Conservation (phyloP, 371 early-diverging fungal species). For the Sporodiniella umbellata region DNA sequence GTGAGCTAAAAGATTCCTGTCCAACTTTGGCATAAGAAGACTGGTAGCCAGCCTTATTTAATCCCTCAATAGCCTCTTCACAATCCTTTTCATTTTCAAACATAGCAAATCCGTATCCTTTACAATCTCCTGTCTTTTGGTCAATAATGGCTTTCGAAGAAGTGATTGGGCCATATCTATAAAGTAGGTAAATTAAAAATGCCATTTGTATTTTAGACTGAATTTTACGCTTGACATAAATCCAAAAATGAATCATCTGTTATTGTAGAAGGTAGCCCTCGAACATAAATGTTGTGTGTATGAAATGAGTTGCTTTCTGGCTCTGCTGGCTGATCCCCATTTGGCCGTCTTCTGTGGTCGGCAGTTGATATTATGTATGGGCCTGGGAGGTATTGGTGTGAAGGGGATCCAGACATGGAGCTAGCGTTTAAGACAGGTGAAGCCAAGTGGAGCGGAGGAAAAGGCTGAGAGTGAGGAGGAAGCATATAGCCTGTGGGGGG, state of each 20-base stretch:
- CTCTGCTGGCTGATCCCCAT: slow-evolving; percentile 10
- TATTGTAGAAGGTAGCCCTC: slow-evolving; percentile 69
- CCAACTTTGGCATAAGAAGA: slow-evolving; percentile 76
- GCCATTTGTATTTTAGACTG: not conserved
- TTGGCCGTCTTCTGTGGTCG: slow-evolving; percentile 5
- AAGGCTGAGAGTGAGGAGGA: slow-evolving; percentile 35
- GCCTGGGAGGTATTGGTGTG: slow-evolving; percentile 28
- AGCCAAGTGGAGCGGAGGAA: slow-evolving; percentile 45
- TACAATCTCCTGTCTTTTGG: slow-evolving; percentile 76
- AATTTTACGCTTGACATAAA: slow-evolving; percentile 53
- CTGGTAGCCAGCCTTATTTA: slow-evolving; percentile 64
- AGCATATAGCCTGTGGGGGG: slow-evolving; percentile 40
- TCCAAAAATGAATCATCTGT: slow-evolving; percentile 72
- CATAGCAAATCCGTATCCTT: slow-evolving; percentile 92
- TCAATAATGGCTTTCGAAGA: slow-evolving; percentile 87
- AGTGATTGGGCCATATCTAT: slow-evolving; percentile 77
- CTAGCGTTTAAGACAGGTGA: slow-evolving; percentile 42
- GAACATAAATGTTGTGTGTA: slow-evolving; percentile 77
- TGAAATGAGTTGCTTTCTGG: slow-evolving; percentile 23
- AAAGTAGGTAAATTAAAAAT: slow-evolving; percentile 2
- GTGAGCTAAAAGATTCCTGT: slow-evolving; percentile 77
- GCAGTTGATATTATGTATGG: slow-evolving; percentile 20
- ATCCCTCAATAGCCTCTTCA: slow-evolving; percentile 64
- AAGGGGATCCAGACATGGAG: slow-evolving; percentile 38
- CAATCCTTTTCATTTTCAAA: slow-evolving; percentile 73